Evolutionary conservation across 495 filamentous ascomycete species (phyloP), one percentile per base, ranked within the genome.

Genomic region (Entonaema liquescens): DNA sequence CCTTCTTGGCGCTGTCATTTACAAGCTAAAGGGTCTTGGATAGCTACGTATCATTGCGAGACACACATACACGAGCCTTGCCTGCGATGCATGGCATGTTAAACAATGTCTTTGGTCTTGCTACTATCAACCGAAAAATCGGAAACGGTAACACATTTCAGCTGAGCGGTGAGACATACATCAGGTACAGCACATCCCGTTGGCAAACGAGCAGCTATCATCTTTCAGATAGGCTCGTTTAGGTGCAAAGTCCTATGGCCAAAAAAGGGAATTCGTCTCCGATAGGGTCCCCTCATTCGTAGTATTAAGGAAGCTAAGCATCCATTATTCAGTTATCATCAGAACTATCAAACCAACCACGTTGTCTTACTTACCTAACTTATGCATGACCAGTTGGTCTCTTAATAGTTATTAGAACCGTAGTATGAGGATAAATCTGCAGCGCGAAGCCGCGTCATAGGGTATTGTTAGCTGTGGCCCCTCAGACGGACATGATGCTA

Each of bases 41-140:
- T 28, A 26, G 23, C 26, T 28, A 53, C 49, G 49, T 28, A n/a
- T 7, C 7, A 53, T n/a, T 53, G 23, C 6, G 15, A 65, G 61
- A 65, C 61, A 65, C 55, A 38, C 50, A 66, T 62, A 62, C 44
- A 61, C 62, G 29, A 61, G 47, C 17, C 59, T 36, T 42, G 38
- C 9, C 50, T 59, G 35, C 15, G 23, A n/a, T 23, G 60, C 60
- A 55, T 55, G 42, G 36, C 52, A 57, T 58, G 50, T 62, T 25
- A 71, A 47, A 66, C 62, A 58, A 67, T 59, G 63, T 71, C 63
- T 71, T 71, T 25, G 67, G 65, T 70, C 38, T 59, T 58, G 17
- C 49, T 61, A 38, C 15, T 15, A 19, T 54, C 55, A 59, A 25
- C 60, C 61, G 55, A 54, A 44, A 56, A 17, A 40, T 55, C 50